Base-by-base conservation (phyloP, 331 rosid species). In the Acacia pycnantha region DNA sequence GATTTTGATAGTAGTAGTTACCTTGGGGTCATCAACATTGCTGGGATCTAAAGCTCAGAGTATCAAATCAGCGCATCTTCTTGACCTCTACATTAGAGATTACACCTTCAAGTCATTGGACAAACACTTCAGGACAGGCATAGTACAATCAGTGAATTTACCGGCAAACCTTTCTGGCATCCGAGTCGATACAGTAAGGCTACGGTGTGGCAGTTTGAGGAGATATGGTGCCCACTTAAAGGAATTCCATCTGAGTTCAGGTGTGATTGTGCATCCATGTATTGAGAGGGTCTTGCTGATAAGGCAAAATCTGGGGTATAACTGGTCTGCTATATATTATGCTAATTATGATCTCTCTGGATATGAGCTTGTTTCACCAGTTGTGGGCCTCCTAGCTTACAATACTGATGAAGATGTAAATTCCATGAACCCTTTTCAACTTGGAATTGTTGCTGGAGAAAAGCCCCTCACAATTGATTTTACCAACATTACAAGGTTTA, bases 61-160 rank as follows among this genome's bases (percentile, higher is more conserved):
- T 40, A 76, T 90, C 64, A 87, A 87, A 81, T 91, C 98, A 59
- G 74, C 88, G 72, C 94, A 89, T 74, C 95, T 93, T 79, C 97
- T 96, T 13, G 99, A 96, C 84, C 99, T 96, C 31, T 68, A 88
- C 83, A 90, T 96, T 62, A 85, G 98, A 79, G 97, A 96, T 79
- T 85, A 88, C 84, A 92, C 98, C 1, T 89, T 96, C 81, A 92
- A 88, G 73, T 85, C 93, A 37, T 80, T 88, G 37, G 87, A 82
- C 77, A 67, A 82, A 64, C 50, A 73, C 82, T 77, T 86, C 76
- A 86, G 65, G 56, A 93, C 99, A 47, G 99, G 97, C 78, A 70
- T n/a, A 54, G 22, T 88, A 8, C 88, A 91, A 74, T 70, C 82
- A 11, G 93, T 96, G 70, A 69, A 85, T 2, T 81, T 96, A 51